Evolutionary conservation across 225 moss, liverwort and hornwort genomes (phyloP).

Genomic region (Bryoerythrophyllum caledonicum): DNA sequence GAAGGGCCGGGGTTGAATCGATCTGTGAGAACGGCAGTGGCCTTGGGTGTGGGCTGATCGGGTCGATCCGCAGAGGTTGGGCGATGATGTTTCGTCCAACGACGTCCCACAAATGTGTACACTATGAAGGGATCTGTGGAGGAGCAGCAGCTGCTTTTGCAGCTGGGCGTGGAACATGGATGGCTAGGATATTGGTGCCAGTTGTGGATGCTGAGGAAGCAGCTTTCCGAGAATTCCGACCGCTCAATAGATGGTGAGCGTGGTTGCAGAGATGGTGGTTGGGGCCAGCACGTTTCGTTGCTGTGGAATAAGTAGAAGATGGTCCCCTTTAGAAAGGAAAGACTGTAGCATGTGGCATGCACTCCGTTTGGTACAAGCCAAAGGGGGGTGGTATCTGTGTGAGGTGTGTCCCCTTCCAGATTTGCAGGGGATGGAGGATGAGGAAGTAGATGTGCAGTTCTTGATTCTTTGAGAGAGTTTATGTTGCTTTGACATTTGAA

Average conservation of each 20-base stretch:
- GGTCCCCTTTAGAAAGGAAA: slow-evolving; percentile 27
- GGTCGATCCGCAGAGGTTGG: slow-evolving; percentile 14
- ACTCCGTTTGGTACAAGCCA: slow-evolving; percentile 41
- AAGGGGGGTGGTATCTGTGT: slow-evolving; percentile 21
- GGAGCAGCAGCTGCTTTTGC: slow-evolving; percentile 22
- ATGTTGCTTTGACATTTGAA: slow-evolving; percentile 38
- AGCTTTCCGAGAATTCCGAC: slow-evolving; percentile 2
- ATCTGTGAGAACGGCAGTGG: slow-evolving; percentile 13
- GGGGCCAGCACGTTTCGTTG: slow-evolving; percentile 27
- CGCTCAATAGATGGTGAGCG: slow-evolving; percentile 13
- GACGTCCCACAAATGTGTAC: slow-evolving; percentile 42
- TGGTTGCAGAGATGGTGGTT: slow-evolving; percentile 14
- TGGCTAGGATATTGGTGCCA: slow-evolving; percentile 7
- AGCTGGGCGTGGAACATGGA: slow-evolving; percentile 20
- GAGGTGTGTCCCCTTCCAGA: slow-evolving; percentile 16
- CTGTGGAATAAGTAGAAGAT: slow-evolving; percentile 25
- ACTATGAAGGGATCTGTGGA: slow-evolving; percentile 36
- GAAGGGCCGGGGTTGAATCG: not conserved
- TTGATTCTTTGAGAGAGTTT: slow-evolving; percentile 35
- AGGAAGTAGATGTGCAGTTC: slow-evolving; percentile 18
- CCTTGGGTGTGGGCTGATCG: slow-evolving; percentile 22
- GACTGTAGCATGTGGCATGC: slow-evolving; percentile 33
- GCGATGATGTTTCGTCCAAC: slow-evolving; percentile 19
- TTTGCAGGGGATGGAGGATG: slow-evolving; percentile 30
- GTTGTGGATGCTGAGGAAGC: slow-evolving; percentile 10